Percentiles rank a stretch among this genome's conserved stretches.
Evolutionary conservation across 208 protist species (phyloP).

Genomic region (Wallacemonas sp.): DNA sequence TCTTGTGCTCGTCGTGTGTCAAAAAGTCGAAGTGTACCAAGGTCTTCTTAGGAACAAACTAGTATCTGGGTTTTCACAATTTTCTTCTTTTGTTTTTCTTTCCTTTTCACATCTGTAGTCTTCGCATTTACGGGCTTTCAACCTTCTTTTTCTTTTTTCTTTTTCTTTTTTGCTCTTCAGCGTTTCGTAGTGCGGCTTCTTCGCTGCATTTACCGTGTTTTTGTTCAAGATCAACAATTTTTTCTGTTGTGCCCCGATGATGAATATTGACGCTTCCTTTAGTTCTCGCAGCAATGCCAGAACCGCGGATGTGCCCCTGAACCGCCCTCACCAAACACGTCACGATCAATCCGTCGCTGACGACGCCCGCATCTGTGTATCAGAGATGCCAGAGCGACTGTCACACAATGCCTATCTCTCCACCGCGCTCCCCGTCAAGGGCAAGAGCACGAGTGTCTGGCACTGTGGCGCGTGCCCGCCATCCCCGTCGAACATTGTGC

Average conservation of each 20-base stretch:
- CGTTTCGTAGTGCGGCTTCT: slow-evolving; percentile 16
- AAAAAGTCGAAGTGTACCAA: no score
- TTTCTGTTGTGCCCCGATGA: slow-evolving; percentile 1
- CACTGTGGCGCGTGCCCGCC: no score
- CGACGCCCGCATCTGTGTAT: not conserved
- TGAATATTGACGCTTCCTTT: not conserved
- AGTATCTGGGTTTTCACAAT: not conserved
- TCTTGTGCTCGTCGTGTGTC: not conserved
- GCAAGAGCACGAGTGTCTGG: no score
- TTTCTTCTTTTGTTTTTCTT: not conserved
- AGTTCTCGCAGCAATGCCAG: not conserved
- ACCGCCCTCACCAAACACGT: not conserved
- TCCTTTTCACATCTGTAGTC: not conserved
- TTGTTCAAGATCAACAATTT: slow-evolving; percentile 21
- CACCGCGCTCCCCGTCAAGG: no score
- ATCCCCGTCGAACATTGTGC: no score
- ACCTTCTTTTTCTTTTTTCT: not conserved
- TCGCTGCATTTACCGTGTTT: slow-evolving; percentile 17
- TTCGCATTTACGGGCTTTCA: not conserved
- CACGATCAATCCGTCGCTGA: not conserved
- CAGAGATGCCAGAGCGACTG: no score
- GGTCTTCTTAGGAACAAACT: no score
- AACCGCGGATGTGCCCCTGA: not conserved
- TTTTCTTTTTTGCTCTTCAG: slow-evolving; percentile 17
- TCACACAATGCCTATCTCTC: no score